Conservation (phyloP, 306 rosid species). For the Prunus fruticosa region DNA sequence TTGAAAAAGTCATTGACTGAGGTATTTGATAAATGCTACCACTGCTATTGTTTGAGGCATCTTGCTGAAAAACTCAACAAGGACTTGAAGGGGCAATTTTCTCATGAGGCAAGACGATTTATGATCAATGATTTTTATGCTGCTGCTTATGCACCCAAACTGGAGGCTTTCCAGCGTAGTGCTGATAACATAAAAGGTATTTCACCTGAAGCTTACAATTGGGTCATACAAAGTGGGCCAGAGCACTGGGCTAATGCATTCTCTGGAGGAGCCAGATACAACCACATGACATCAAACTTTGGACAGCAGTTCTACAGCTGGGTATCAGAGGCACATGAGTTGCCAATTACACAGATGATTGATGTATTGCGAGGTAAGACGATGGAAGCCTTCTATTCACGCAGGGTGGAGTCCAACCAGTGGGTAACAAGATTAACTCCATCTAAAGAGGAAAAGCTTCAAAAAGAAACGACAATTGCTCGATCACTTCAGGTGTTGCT, state of each 20-base stretch:
- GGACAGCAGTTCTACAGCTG: slow-evolving; percentile 88
- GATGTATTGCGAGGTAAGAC: slow-evolving; percentile 78
- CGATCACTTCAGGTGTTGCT: slow-evolving; percentile 61
- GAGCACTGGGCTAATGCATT: slow-evolving; percentile 91
- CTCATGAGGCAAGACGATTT: slow-evolving; percentile 97
- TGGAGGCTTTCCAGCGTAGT: slow-evolving; percentile 62
- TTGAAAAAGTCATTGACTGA: slow-evolving; percentile 60
- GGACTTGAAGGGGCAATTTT: slow-evolving; percentile 93
- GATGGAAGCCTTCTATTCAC: slow-evolving; percentile 73
- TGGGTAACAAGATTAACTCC: slow-evolving; percentile 87
- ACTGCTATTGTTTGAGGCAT: slow-evolving; percentile 80
- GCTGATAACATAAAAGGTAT: slow-evolving; percentile 76
- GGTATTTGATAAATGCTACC: slow-evolving; percentile 70
- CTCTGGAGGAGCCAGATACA: slow-evolving; percentile 78
- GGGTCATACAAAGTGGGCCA: slow-evolving; percentile 85
- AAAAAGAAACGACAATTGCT: slow-evolving; percentile 54
- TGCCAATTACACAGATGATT: slow-evolving; percentile 95
- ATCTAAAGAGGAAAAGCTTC: slow-evolving; percentile 68
- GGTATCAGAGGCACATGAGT: slow-evolving; percentile 89
- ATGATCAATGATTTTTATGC: slow-evolving; percentile 83
- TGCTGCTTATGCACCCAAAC: slow-evolving; percentile 78
- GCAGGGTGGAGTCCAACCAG: slow-evolving; percentile 60
- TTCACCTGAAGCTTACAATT: slow-evolving; percentile 83
- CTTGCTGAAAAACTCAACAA: slow-evolving; percentile 84
- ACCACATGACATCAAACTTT: slow-evolving; percentile 67